Percentiles rank a stretch among this genome's conserved stretches.
Conservation (phyloP, 192 early-diverging fungal species). For the Dissophora globulifera region DNA sequence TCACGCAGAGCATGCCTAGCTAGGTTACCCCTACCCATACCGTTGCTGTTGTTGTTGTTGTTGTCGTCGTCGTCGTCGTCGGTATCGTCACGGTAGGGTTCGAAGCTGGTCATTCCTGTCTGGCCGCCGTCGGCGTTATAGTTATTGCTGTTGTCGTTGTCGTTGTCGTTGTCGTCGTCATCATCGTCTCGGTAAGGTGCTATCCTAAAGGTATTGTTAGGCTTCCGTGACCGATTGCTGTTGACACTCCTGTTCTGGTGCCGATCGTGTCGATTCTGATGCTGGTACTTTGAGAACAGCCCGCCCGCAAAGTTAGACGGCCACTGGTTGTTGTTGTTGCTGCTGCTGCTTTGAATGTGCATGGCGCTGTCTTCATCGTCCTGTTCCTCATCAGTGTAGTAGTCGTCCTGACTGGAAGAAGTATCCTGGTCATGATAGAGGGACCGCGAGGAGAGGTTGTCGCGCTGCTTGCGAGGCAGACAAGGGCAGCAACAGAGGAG, state of each 20-base stretch:
- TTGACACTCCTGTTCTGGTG: too few species aligned
- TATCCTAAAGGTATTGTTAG: constrained; percentile 18
- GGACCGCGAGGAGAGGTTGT: constrained; percentile 44
- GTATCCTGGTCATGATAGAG: constrained; percentile 40
- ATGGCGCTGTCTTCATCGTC: neutral
- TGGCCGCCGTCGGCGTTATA: too few species aligned
- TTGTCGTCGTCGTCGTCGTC: neutral
- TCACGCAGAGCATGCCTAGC: neutral
- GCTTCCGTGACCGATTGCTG: constrained; percentile 9
- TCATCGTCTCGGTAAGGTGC: constrained; percentile 15
- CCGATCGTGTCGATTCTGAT: neutral
- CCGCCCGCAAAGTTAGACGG: constrained; percentile 30
- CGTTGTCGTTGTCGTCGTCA: neutral
- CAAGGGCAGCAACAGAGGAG: constrained; percentile 25
- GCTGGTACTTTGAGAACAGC: constrained; percentile 15
- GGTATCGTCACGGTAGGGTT: constrained; percentile 21
- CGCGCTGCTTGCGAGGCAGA: constrained; percentile 40
- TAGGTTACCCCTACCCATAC: too few species aligned
- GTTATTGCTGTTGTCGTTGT: neutral
- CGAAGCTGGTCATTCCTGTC: constrained; percentile 11
- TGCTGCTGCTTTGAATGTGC: neutral
- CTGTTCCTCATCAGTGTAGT: constrained; percentile 39
- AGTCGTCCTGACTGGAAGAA: constrained; percentile 32
- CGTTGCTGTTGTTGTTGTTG: too few species aligned
- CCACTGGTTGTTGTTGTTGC: constrained; percentile 23